A percentile compares a stretch with the other conserved stretches of the same genome.
phyloP scores from a whole-genome alignment of 495 filamentous ascomycete genomes.

The Cryomyces antarcticus region DNA sequence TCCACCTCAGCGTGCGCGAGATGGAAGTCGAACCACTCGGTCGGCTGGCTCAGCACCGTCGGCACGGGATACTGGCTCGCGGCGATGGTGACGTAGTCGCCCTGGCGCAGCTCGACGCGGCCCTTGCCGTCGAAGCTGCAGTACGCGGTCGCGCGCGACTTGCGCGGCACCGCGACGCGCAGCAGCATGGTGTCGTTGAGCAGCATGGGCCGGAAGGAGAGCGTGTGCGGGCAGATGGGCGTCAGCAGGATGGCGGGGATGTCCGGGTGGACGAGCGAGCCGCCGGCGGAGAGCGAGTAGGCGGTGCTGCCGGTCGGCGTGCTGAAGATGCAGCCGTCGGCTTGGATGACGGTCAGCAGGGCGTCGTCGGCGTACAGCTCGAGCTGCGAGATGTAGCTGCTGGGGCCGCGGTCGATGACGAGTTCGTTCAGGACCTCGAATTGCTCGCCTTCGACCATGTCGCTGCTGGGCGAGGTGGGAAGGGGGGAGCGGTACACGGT shows the following conservation, averaged over 20 bases:
- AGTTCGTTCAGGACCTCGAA: conserved; percentile 95
- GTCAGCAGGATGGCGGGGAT: conserved; percentile 95
- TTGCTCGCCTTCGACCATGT: conserved; percentile 37
- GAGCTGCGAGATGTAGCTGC: conserved; percentile 87
- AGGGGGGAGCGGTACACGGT: conserved; percentile 48
- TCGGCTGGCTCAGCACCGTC: conserved; percentile 54
- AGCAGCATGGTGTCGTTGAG: conserved; percentile 86
- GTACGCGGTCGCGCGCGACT: conserved; percentile 79
- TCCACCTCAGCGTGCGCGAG: conserved; percentile 78
- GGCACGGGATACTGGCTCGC: conserved; percentile 93
- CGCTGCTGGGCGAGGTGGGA: conserved; percentile 3
- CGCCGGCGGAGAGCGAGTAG: conserved; percentile 88
- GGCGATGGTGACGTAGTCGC: conserved; percentile 86
- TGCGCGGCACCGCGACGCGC: conserved; percentile 63
- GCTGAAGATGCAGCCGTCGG: conserved; percentile 91
- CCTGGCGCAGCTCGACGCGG: conserved; percentile 71
- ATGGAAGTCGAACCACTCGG: conserved; percentile 93
- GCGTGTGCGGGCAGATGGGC: conserved; percentile 90
- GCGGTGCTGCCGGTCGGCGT: conserved; percentile 84
- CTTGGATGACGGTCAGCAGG: conserved; percentile 82
- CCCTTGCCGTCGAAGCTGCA: conserved; percentile 94
- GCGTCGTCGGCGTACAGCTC: conserved; percentile 89
- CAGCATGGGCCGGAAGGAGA: conserved; percentile 96
- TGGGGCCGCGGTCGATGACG: conserved; percentile 90
- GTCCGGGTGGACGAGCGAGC: conserved; percentile 87